Evolutionary conservation across 805 yeast species (phyloP), one percentile per base, ranked within the genome.

Genomic region (Candida methanosorbosa): DNA sequence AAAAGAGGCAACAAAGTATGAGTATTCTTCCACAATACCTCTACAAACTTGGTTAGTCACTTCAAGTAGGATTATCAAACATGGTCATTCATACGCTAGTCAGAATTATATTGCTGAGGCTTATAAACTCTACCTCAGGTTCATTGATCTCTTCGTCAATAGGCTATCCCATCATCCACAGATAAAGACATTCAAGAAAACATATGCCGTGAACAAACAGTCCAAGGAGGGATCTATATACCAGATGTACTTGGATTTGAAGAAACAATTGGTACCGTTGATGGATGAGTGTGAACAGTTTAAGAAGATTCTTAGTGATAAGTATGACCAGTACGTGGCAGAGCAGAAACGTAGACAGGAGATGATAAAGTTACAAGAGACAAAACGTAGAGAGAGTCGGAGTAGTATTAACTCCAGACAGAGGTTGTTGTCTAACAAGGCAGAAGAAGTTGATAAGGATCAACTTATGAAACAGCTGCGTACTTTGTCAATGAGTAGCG

Each of bases 41-140:
- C 49, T 78, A 34, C 61, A 61, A 30, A 54, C 70, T 17, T 78
- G 84, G 68, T 46, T 78, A 21, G 67, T 78, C 37, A 68, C 78
- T 32, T 75, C 70, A 34, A 62, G 56, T 30, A 67, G 66, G 14
- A 58, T 68, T 45, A 56, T 57, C 41, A 64, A 59, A 50, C 78
- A 50, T 57, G 75, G 77, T 0, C 57, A 59, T 21, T 52, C 67
- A 16, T 74, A 66, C 50, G 61, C 60, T 15, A 50, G 54, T 16
- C 71, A 65, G 29, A 58, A 62, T 13, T 60, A 68, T 20, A 48
- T 57, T 28, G 67, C 64, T 28, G 71, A 69, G 38, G 73, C 84
- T 0, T 80, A 70, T 45, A 53, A 75, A 21, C 55, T 75, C 36
- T 77, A 76, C 46, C 56, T 70, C 30, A 55, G 87, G 37, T 78